Conservation (phyloP, 495 filamentous ascomycete species). For the Chaetomidium leptoderma region DNA sequence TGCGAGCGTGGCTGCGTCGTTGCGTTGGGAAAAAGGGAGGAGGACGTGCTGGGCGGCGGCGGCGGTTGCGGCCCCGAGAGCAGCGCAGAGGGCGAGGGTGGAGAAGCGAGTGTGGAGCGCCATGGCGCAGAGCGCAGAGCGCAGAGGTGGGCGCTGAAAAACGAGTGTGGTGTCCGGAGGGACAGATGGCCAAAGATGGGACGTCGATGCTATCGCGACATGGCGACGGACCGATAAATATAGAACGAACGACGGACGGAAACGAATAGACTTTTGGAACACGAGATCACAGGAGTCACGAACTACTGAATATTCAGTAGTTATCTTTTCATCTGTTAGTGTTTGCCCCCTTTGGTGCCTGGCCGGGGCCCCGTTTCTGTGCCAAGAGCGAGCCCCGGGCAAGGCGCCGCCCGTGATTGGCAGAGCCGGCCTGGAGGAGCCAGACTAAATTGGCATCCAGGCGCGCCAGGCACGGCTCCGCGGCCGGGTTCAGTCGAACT, state of each 20-base stretch:
- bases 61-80: conserved; percentile 4
- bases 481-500: too few species aligned
- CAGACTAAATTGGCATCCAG: neutral
- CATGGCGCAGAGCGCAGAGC: conserved; percentile 12
- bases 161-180: neutral
- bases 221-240: neutral
- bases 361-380: neutral
- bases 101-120: conserved; percentile 18
- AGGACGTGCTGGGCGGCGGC: conserved; percentile 18
- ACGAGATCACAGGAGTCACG: neutral
- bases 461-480: too few species aligned
- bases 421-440: neutral
- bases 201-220: conserved; percentile 14
- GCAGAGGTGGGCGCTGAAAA: neutral
- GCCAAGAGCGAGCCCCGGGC: neutral
- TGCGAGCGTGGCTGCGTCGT: neutral
- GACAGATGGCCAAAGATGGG: conserved; percentile 1
- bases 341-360: conserved; percentile 7
- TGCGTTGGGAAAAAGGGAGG: conserved; percentile 21
- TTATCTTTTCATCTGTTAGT: neutral
- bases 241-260: neutral
- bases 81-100: conserved; percentile 7
- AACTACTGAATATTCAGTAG: neutral
- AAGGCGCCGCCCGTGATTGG: neutral
- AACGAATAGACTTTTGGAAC: neutral